phyloP scores from a whole-genome alignment of 192 early-diverging fungal species.

The Coemansia sp. region DNA sequence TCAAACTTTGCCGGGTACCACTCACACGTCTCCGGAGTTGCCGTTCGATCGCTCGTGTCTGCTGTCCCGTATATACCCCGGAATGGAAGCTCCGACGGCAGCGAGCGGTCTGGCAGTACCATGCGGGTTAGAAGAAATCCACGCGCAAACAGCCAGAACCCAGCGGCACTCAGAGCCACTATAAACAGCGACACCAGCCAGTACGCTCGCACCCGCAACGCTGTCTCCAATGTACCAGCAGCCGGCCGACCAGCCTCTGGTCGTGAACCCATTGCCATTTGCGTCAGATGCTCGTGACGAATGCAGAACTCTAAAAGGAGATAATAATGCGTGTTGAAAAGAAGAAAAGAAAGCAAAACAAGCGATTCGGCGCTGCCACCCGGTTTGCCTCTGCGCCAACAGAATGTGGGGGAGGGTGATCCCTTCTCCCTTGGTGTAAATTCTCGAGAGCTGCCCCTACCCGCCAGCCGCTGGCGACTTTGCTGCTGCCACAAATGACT shows the following conservation, averaged over 20 bases:
- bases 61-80: not conserved
- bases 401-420: no score
- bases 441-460: not conserved
- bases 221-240: not conserved
- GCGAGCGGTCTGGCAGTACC: slow-evolving; percentile 55
- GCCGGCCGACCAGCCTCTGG: not conserved
- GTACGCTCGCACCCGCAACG: slow-evolving; percentile 22
- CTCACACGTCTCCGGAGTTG: slow-evolving; percentile 2
- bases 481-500: not conserved
- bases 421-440: no score
- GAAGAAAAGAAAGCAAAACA: not conserved
- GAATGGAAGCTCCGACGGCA: slow-evolving; percentile 20
- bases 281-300: no score
- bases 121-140: slow-evolving; percentile 72
- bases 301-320: no score
- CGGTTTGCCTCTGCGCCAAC: no score
- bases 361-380: not conserved
- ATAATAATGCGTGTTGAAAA: not conserved
- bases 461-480: not conserved
- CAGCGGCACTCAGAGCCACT: slow-evolving; percentile 22
- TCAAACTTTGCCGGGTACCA: slow-evolving; percentile 54
- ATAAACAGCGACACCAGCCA: slow-evolving; percentile 20
- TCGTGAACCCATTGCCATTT: not conserved
- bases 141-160: slow-evolving; percentile 63
- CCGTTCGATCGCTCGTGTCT: not conserved